Evolutionary conservation across 2,329 filamentous ascomycete genomes (phyloP).

Genomic region (Neofusicoccum sp.): DNA sequence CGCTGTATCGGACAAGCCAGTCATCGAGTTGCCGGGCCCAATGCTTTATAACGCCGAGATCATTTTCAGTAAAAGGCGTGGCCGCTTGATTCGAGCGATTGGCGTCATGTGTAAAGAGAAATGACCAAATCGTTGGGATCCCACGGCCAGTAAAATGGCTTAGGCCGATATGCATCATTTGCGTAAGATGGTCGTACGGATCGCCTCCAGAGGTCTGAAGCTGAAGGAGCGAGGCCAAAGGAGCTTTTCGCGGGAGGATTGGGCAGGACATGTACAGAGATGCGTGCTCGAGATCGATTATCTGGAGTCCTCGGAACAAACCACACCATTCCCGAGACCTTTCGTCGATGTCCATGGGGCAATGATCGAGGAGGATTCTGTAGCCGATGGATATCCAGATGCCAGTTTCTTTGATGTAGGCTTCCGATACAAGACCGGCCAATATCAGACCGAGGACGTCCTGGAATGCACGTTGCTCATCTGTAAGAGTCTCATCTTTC

Average conservation of each 20-base stretch:
- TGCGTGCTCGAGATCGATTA: conserved; percentile 47
- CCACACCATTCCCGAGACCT: conserved; percentile 42
- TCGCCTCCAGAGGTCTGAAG: conserved; percentile 38
- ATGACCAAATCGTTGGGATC: conserved; percentile 46
- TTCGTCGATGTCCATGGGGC: conserved; percentile 40
- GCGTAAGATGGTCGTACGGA: conserved; percentile 43
- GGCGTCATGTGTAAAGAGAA: conserved; percentile 30
- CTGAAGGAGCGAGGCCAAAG: conserved; percentile 34
- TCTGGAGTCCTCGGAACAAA: conserved; percentile 41
- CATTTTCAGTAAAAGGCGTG: conserved; percentile 38
- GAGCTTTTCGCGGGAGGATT: conserved; percentile 42
- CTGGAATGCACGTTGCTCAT: conserved; percentile 45
- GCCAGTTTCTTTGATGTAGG: conserved; percentile 43
- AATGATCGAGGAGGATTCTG: conserved; percentile 43
- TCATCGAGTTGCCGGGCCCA: conserved; percentile 45
- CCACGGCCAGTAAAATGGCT: conserved; percentile 44
- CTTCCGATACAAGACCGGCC: conserved; percentile 43
- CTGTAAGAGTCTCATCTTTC: conserved; percentile 22
- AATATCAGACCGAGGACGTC: conserved; percentile 44
- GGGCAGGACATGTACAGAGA: conserved; percentile 44
- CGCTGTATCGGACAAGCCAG: conserved; percentile 42
- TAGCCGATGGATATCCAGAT: conserved; percentile 47
- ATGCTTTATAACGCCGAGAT: conserved; percentile 43
- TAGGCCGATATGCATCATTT: conserved; percentile 47
- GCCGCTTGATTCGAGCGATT: conserved; percentile 22